A percentile compares a stretch with the other conserved stretches of the same genome.
These are phyloP conservation scores for Discostella pseudostelligera DNA, from an alignment of 108 stramenopile species.

Conservation along the genomic window DNA sequence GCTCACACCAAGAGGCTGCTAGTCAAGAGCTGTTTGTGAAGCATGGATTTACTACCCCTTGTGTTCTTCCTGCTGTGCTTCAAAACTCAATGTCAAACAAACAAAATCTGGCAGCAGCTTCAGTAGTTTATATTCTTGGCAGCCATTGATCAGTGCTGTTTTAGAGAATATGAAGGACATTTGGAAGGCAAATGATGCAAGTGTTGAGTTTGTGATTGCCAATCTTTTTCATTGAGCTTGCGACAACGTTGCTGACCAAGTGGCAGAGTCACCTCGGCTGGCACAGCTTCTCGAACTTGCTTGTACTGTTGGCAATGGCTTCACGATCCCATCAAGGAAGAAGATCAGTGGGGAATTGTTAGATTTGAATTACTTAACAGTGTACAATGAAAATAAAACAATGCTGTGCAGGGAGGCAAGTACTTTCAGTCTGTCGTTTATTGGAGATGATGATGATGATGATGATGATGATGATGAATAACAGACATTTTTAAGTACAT, in stretches of 20 bases:
- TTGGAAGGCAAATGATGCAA: background rate
- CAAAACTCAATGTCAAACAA: too few species aligned
- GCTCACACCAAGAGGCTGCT: too few species aligned
- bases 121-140: too few species aligned
- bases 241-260: conserved; percentile 3
- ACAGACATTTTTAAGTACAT: too few species aligned
- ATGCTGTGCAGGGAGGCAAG: background rate
- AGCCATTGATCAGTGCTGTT: background rate
- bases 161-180: background rate
- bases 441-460: conserved; percentile 8
- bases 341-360: conserved; percentile 14
- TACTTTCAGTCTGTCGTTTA: conserved; percentile 6
- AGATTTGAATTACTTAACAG: conserved; percentile 6
- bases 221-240: conserved; percentile 7
- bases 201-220: conserved; percentile 8
- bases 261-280: conserved; percentile 1
- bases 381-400: background rate
- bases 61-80: too few species aligned
- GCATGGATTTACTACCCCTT: too few species aligned
- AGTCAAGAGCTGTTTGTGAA: too few species aligned
- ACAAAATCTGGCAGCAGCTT: too few species aligned
- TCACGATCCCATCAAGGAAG: conserved; percentile 1
- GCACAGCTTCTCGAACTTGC: background rate
- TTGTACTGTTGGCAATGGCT: background rate
- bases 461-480: too few species aligned